Conservation (phyloP, 345 rosid species). For the Brassica carinata region DNA sequence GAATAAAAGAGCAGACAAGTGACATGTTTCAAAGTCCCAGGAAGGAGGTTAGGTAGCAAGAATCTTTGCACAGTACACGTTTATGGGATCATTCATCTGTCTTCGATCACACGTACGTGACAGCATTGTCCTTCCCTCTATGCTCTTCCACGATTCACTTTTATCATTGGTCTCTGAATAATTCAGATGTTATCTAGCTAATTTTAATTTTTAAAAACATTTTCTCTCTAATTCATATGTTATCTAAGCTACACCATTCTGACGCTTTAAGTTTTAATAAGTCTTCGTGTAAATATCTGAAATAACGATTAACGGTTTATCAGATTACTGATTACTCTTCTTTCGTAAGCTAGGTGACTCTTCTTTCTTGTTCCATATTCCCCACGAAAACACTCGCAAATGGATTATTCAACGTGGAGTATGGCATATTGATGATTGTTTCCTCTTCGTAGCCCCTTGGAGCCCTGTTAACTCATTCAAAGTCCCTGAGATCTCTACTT, state of each 20-base stretch:
- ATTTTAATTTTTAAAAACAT: not conserved
- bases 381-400: too few species aligned
- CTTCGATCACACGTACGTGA: not conserved
- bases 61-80: constrained; percentile 24
- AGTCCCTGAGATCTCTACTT: too few species aligned
- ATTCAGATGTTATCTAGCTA: not conserved
- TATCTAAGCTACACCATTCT: not conserved
- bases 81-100: not conserved
- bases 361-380: too few species aligned
- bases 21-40: not conserved
- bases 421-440: too few species aligned
- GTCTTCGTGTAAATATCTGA: not conserved
- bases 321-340: too few species aligned
- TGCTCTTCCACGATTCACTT: not conserved
- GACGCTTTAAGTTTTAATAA: not conserved
- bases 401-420: too few species aligned
- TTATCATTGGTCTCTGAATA: not conserved
- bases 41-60: constrained; percentile 31
- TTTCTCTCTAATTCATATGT: not conserved
- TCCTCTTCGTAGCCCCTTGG: too few species aligned
- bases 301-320: not conserved
- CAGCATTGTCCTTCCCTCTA: not conserved
- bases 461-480: too few species aligned
- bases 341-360: too few species aligned
- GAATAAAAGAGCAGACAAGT: not conserved